Percentiles rank a stretch among this genome's conserved stretches.
phyloP scores from a whole-genome alignment of 148 eudicot genomes.

The Rhododendron williamsianum region DNA sequence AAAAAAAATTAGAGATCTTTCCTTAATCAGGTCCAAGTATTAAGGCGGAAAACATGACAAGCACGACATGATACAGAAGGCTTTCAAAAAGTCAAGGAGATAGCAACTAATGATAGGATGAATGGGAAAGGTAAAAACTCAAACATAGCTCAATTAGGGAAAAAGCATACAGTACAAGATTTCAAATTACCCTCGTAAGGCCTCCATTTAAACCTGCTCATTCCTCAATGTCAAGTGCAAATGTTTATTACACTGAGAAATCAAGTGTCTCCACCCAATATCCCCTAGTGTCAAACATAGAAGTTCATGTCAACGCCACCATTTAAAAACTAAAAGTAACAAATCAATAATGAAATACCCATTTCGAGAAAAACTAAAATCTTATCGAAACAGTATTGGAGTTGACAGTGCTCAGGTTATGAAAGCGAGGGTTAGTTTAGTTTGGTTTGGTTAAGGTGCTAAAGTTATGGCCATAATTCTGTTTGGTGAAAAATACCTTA shows the following conservation, averaged over 20 bases:
- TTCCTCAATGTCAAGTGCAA: background rate
- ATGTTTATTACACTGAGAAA: background rate
- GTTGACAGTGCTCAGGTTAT: background rate
- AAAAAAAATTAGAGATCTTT: background rate
- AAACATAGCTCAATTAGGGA: background rate
- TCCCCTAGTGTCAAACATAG: background rate
- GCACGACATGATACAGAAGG: background rate
- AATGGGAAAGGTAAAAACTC: background rate
- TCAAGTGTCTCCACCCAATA: background rate
- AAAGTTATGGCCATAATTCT: background rate
- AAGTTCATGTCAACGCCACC: background rate
- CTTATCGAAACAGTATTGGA: background rate
- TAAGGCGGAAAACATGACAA: background rate
- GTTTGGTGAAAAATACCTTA: background rate
- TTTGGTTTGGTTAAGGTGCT: background rate
- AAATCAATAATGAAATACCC: background rate
- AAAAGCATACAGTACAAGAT: background rate
- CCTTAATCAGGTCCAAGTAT: background rate
- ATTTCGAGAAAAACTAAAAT: background rate
- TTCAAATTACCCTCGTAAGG: background rate
- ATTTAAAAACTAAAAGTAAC: background rate
- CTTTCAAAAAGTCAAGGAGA: background rate
- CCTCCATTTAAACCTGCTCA: background rate
- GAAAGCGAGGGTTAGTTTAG: background rate
- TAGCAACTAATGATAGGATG: background rate